Base-by-base conservation (phyloP, 129 eudicot genomes). In the Centrapalus pauciflorus region DNA sequence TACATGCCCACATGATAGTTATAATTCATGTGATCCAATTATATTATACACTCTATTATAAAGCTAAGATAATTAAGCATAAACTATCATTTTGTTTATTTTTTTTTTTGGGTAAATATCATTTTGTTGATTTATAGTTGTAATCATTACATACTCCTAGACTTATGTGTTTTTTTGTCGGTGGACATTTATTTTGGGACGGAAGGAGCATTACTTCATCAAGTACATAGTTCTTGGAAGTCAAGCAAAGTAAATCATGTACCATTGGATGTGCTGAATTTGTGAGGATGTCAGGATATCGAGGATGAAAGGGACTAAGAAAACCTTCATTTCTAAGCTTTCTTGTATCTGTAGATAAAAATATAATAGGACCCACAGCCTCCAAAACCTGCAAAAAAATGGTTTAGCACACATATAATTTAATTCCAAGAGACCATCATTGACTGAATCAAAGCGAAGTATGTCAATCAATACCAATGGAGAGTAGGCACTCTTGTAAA, bases 221-320 rank as follows among this genome's bases (percentile, higher is more conserved):
- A 61, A 55, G 12, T 61, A 63, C 14, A 61, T 21, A 25, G 35
- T 33, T 21, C 57, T 48, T 28, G 64, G 57, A 33, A 23, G 32
- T 64, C 9, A 64, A 29, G 68, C 19, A 40, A 33, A 61, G 33
- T 54, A 40, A 21, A 19, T 30, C 33, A 38, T 35, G 68, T 82
- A 89, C 99, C 99, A 94, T 84, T 25, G 99, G 99, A 78, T 94
- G 99, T 30, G 99, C 99, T 2, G 99, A 94, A 74, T 94, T 94
- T 54, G 99, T 94, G 34, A 94, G 99, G 68, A 94, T 94, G 65
- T 94, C 97, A 1, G 99, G 99, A 72, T 84, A 94, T 75, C 99
- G 88, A 55, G 99, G 99, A 83, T 94, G 99, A 79, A 89, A 94
- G 23, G 99, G 99, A 75, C 99, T 94, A 67, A 94, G 78, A 79